phyloP scores from a whole-genome alignment of 192 early-diverging fungal genomes.

The Rhizophagus sp. region DNA sequence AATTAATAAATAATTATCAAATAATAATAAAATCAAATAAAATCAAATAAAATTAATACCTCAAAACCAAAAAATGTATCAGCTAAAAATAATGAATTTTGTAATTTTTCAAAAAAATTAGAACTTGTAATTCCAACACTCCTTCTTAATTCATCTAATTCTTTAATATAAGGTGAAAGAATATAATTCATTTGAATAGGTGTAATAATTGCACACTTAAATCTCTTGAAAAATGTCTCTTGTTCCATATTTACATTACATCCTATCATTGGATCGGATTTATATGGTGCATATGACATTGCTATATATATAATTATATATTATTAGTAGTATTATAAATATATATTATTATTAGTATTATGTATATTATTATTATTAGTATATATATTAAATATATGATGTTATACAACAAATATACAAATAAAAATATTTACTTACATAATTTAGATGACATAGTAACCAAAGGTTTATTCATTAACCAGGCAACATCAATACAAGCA shows the following conservation, averaged over 20 bases:
- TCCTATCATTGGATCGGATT: conserved; percentile 14
- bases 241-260: conserved; percentile 25
- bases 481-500: conserved; percentile 12
- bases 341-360: not conserved
- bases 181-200: not conserved
- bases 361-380: too few species aligned
- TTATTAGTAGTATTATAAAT: not conserved
- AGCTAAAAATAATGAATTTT: conserved; percentile 18
- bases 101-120: not conserved
- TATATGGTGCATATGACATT: conserved; percentile 1
- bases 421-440: not conserved
- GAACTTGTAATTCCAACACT: not conserved
- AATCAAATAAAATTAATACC: not conserved
- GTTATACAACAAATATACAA: too few species aligned
- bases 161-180: not conserved
- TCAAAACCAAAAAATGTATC: conserved; percentile 28
- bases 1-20: too few species aligned
- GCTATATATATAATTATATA: not conserved
- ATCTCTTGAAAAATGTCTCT: conserved; percentile 15
- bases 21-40: not conserved
- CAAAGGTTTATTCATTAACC: conserved; percentile 22
- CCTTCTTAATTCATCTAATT: conserved; percentile 13
- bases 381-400: too few species aligned
- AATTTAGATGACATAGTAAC: conserved; percentile 6
- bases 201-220: conserved; percentile 2